A percentile compares a stretch with the other conserved stretches of the same genome.
Conservation (phyloP, 1,284 basidiomycete species). For the Malassezia restricta region DNA sequence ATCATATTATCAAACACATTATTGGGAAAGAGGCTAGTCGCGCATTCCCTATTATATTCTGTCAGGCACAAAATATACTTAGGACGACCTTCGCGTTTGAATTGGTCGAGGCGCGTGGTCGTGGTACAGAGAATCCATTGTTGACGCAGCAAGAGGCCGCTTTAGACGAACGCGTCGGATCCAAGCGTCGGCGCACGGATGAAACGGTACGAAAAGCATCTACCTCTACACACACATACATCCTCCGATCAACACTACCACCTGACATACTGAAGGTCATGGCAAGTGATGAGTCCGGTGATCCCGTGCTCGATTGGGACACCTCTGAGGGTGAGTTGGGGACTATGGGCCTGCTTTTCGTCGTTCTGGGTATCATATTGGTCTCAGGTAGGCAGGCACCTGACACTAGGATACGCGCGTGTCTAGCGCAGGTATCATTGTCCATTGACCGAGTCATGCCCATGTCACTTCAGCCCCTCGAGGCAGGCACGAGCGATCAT, state of each 20-base stretch:
- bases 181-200: slow-evolving; percentile 8
- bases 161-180: not conserved
- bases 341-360: slow-evolving; percentile 25
- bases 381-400: slow-evolving; percentile 29
- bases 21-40: slow-evolving; percentile 17
- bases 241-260: slow-evolving; percentile 19
- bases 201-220: not conserved
- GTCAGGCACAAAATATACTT: slow-evolving; percentile 16
- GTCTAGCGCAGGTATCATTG: slow-evolving; percentile 7
- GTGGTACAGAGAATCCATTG: slow-evolving; percentile 19
- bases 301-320: slow-evolving; percentile 20
- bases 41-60: slow-evolving; percentile 21
- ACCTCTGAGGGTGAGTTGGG: slow-evolving; percentile 18
- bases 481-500: not conserved
- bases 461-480: slow-evolving; percentile 6
- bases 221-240: slow-evolving; percentile 6
- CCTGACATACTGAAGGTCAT: slow-evolving; percentile 1
- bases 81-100: slow-evolving; percentile 22
- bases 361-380: slow-evolving; percentile 35
- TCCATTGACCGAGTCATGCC: slow-evolving; percentile 6
- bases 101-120: slow-evolving; percentile 21
- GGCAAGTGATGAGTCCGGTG: not conserved
- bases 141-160: slow-evolving; percentile 1
- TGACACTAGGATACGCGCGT: slow-evolving; percentile 23
- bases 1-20: slow-evolving; percentile 19